Conservation (phyloP, 192 early-diverging fungal genomes). For the Radiomyces spectabilis region DNA sequence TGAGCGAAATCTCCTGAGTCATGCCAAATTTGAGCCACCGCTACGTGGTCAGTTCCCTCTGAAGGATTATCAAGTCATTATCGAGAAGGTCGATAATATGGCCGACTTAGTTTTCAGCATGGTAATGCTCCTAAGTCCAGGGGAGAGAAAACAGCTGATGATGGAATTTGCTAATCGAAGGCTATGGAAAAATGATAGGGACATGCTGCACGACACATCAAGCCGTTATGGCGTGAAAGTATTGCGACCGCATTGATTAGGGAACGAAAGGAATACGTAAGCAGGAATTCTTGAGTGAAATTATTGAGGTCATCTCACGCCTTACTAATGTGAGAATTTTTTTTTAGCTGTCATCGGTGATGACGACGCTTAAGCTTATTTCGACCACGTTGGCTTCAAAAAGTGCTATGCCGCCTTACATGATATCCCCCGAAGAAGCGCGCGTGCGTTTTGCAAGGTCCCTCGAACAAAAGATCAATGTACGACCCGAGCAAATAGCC, state of each 20-base stretch:
- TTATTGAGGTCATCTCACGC: not conserved
- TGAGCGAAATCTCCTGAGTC: slow-evolving; percentile 21
- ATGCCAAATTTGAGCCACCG: slow-evolving; percentile 28
- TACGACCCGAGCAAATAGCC: not conserved
- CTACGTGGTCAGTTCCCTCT: slow-evolving; percentile 29
- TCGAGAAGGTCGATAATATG: slow-evolving; percentile 29
- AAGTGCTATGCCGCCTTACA: slow-evolving; percentile 16
- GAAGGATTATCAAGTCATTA: slow-evolving; percentile 12
- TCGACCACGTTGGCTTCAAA: slow-evolving; percentile 22
- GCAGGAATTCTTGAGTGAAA: not conserved
- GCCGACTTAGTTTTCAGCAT: slow-evolving; percentile 20
- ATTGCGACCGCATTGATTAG: not conserved
- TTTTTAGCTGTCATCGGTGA: slow-evolving; percentile 8
- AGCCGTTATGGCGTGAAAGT: not conserved
- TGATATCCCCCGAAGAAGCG: slow-evolving; percentile 11
- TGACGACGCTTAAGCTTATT: slow-evolving; percentile 19
- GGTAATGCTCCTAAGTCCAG: slow-evolving; percentile 3
- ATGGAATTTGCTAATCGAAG: not conserved
- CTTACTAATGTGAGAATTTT: not conserved
- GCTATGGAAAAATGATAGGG: not conserved
- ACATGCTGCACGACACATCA: not conserved
- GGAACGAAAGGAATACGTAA: slow-evolving; percentile 10
- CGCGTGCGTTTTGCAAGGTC: not conserved
- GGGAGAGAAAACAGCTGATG: not conserved
- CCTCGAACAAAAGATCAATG: not conserved